These are phyloP conservation scores for Sclerotinia subarctica DNA, from an alignment of 2,329 filamentous ascomycete species.

Conservation along the genomic window DNA sequence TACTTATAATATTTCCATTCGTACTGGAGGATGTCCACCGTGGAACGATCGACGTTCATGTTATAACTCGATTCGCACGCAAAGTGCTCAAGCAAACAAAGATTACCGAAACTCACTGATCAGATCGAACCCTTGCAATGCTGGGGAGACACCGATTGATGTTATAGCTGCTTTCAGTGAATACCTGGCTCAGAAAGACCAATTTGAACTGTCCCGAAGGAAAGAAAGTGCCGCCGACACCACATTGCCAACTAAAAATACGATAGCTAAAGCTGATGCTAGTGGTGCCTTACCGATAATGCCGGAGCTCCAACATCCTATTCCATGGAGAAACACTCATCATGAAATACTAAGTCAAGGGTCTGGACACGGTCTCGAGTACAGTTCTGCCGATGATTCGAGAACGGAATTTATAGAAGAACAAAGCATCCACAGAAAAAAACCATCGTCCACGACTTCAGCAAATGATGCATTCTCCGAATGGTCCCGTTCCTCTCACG, in stretches of 20 bases:
- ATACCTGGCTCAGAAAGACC: conserved; percentile 45
- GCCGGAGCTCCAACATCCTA: conserved; percentile 33
- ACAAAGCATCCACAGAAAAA: not conserved
- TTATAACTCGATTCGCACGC: conserved; percentile 25
- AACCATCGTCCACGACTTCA: conserved; percentile 1
- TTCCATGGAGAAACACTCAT: conserved; percentile 37
- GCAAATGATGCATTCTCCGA: conserved; percentile 5
- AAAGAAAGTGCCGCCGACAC: conserved; percentile 22
- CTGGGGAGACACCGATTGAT: conserved; percentile 19
- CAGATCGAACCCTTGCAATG: not conserved
- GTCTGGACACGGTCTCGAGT: conserved; percentile 48
- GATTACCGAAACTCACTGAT: conserved; percentile 18
- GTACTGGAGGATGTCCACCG: conserved; percentile 31
- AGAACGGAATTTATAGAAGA: not conserved
- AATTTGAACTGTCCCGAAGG: conserved; percentile 12
- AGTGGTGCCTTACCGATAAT: conserved; percentile 33
- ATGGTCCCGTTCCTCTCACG: conserved; percentile 17
- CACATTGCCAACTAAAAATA: conserved; percentile 29
- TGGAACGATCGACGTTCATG: conserved; percentile 31
- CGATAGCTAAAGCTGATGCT: conserved; percentile 37
- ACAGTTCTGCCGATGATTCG: not conserved
- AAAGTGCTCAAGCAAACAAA: conserved; percentile 28
- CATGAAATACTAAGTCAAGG: conserved; percentile 53
- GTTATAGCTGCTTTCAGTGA: conserved; percentile 54
- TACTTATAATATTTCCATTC: conserved; percentile 49